Conservation (phyloP, 2,329 filamentous ascomycete species). For the Fusarium ambrosium region DNA sequence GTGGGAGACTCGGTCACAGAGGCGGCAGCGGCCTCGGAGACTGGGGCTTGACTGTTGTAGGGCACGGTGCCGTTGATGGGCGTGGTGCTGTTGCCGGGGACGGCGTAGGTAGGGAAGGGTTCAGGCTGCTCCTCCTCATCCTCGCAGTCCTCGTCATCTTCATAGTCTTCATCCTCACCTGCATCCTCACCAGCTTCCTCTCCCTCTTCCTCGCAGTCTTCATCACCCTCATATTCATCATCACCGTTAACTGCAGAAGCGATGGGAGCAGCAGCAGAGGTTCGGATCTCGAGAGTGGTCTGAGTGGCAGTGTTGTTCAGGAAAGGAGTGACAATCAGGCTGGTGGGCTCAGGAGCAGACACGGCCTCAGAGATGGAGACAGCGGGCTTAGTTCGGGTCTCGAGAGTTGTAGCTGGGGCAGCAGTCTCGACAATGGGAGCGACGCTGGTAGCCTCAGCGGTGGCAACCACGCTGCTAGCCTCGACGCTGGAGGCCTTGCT, state of each 20-base stretch:
- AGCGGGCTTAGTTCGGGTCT: constrained; percentile 25
- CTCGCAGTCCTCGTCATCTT: constrained; percentile 27
- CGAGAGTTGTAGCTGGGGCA: constrained; percentile 18
- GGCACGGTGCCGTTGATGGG: constrained; percentile 12
- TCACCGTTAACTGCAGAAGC: constrained; percentile 28
- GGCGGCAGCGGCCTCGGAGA: background rate
- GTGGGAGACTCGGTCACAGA: constrained; percentile 4
- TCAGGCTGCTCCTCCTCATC: constrained; percentile 8
- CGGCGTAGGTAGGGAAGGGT: constrained; percentile 31
- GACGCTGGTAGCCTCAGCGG: constrained; percentile 10
- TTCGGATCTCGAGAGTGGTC: constrained; percentile 34
- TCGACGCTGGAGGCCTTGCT: background rate
- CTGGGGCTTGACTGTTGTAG: constrained; percentile 11
- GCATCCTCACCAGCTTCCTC: constrained; percentile 31
- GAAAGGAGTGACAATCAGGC: constrained; percentile 17
- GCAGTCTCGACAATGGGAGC: constrained; percentile 1
- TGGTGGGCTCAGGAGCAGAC: constrained; percentile 12
- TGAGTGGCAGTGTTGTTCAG: constrained; percentile 31
- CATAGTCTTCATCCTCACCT: constrained; percentile 17
- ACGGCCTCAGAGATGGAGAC: constrained; percentile 13
- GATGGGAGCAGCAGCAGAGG: constrained; percentile 27
- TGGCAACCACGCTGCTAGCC: constrained; percentile 2
- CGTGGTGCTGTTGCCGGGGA: constrained; percentile 34
- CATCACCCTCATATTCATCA: constrained; percentile 9
- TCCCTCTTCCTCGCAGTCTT: constrained; percentile 24